A percentile compares a stretch with the other conserved stretches of the same genome.
These are phyloP conservation scores for Boletus rufocinnamomeus DNA, from an alignment of 768 basidiomycete species.

Conservation along the genomic window DNA sequence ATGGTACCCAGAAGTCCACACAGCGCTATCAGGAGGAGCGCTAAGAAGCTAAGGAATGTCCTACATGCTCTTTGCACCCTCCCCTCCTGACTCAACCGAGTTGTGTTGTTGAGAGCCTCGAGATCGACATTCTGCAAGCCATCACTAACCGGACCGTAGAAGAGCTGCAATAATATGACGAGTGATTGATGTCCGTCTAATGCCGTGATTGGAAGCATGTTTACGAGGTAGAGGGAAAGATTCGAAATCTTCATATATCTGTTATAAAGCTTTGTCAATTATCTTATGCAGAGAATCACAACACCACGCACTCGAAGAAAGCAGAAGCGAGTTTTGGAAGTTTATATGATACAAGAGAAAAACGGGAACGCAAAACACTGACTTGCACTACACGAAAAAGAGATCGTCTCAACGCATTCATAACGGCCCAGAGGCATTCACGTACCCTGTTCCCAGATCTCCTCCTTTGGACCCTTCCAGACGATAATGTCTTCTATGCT, in stretches of 20 bases:
- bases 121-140: conserved; percentile 19
- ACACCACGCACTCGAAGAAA: conserved; percentile 58
- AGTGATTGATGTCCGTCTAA: conserved; percentile 74
- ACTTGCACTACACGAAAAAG: conserved; percentile 48
- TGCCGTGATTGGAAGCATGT: conserved; percentile 70
- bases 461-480: conserved; percentile 70
- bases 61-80: conserved; percentile 18
- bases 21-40: conserved; percentile 22
- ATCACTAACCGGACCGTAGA: conserved; percentile 3
- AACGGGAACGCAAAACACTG: conserved; percentile 45
- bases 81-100: conserved; percentile 7
- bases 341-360: conserved; percentile 16
- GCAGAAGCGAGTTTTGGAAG: conserved; percentile 31
- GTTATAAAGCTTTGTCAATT: background rate
- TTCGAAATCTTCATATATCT: conserved; percentile 68
- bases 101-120: conserved; percentile 17
- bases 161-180: conserved; percentile 31
- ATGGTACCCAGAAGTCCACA: conserved; percentile 25
- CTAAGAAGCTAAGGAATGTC: conserved; percentile 21
- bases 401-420: background rate
- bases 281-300: background rate
- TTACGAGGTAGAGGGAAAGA: conserved; percentile 81
- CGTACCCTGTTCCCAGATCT: conserved; percentile 69
- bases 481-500: conserved; percentile 47
- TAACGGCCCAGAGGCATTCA: conserved; percentile 2